Percentiles rank a stretch among this genome's conserved stretches.
phyloP scores from a whole-genome alignment of 2,329 filamentous ascomycete species.

The Cyphellophora attinorum region DNA sequence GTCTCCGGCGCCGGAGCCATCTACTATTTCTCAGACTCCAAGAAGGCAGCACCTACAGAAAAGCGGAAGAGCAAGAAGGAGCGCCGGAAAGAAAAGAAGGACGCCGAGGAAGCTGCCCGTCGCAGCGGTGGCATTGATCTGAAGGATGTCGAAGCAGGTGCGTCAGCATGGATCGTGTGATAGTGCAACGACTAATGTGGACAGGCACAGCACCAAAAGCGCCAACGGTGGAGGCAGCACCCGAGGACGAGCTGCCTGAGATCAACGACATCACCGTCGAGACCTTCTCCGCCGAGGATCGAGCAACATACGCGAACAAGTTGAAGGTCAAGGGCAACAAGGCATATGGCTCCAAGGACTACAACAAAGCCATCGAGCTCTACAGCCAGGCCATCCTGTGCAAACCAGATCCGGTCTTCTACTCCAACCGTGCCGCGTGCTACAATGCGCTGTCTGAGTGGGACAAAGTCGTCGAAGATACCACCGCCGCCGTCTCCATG shows the following conservation, averaged over 20 bases:
- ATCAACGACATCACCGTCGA: constrained; percentile 41
- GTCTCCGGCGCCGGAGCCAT: constrained; percentile 84
- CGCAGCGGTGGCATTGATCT: constrained; percentile 26
- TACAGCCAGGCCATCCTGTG: constrained; percentile 95
- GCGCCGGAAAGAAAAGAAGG: constrained; percentile 76
- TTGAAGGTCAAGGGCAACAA: constrained; percentile 94
- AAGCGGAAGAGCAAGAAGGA: constrained; percentile 83
- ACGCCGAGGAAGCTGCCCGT: constrained; percentile 38
- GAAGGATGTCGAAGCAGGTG: constrained; percentile 24
- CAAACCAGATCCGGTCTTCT: constrained; percentile 96
- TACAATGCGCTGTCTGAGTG: constrained; percentile 88
- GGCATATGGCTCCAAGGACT: constrained; percentile 89
- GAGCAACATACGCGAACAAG: constrained; percentile 79
- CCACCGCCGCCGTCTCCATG: constrained; percentile 84
- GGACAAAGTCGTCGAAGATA: constrained; percentile 95
- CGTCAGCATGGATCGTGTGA: constrained; percentile 4
- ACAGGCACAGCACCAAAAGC: constrained; percentile 12
- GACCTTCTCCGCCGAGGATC: constrained; percentile 47
- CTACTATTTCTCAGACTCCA: constrained; percentile 67
- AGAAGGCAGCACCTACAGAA: constrained; percentile 31
- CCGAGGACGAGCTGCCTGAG: constrained; percentile 59
- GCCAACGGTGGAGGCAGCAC: constrained; percentile 29
- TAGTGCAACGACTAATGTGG: constrained; percentile 1
- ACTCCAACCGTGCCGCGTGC: constrained; percentile 96
- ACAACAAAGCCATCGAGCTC: constrained; percentile 84